phyloP scores from a whole-genome alignment of 345 rosid species.

The Corymbia maculata region DNA sequence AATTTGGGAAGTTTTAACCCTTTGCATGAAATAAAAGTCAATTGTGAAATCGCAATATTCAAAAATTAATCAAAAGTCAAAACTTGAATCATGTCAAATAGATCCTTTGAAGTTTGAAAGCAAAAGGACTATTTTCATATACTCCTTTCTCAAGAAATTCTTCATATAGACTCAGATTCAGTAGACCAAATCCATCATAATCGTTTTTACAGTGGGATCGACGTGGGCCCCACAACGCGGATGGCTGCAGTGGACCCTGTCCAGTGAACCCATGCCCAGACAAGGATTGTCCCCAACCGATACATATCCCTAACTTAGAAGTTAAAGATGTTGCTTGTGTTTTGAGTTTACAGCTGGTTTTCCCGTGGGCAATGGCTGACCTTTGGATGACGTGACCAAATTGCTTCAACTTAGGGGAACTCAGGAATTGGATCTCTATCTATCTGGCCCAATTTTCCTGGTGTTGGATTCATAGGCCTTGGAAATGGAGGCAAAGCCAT shows the following conservation, averaged over 20 bases:
- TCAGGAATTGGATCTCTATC: background rate
- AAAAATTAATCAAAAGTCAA: background rate
- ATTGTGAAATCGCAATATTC: background rate
- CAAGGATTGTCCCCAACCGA: background rate
- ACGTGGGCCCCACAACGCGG: background rate
- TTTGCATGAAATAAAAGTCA: background rate
- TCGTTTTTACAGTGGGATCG: background rate
- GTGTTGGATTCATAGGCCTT: background rate
- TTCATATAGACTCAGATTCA: accelerated
- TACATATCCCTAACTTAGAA: background rate
- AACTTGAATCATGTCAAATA: background rate
- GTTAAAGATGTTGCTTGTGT: background rate
- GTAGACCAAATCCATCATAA: background rate
- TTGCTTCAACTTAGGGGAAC: background rate
- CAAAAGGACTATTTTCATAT: accelerated
- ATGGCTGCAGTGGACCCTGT: background rate
- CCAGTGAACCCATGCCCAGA: background rate
- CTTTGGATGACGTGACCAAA: background rate
- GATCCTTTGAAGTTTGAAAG: background rate
- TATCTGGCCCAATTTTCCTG: background rate
- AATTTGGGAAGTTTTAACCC: background rate
- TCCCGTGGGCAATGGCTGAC: background rate
- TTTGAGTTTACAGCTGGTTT: background rate
- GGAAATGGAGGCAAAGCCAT: background rate
- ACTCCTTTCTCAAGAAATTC: background rate